These are phyloP conservation scores for Achaetomiella virescens DNA, from an alignment of 495 filamentous ascomycete genomes.

Conservation along the genomic window DNA sequence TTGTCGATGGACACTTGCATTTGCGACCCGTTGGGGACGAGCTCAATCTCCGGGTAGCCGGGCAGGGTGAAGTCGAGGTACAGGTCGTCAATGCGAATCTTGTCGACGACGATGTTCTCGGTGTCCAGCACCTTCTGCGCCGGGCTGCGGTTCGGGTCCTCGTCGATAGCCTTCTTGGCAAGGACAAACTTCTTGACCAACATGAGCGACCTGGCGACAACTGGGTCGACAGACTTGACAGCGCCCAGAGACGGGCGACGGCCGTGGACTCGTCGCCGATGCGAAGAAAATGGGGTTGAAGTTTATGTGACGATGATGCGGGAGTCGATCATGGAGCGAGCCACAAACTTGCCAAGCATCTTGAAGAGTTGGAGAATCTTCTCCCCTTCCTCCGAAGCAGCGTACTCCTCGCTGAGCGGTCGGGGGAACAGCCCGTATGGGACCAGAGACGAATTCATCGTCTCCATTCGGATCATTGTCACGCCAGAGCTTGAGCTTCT, in stretches of 20 bases:
- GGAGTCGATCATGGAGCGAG: slow-evolving; percentile 96
- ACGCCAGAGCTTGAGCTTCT: slow-evolving; percentile 93
- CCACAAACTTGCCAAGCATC: slow-evolving; percentile 94
- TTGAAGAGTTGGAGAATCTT: slow-evolving; percentile 83
- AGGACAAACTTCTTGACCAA: slow-evolving; percentile 80
- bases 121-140: slow-evolving; percentile 64
- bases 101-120: slow-evolving; percentile 64
- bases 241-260: slow-evolving; percentile 85
- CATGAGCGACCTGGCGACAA: slow-evolving; percentile 78
- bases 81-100: slow-evolving; percentile 74
- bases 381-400: slow-evolving; percentile 67
- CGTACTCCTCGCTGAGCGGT: slow-evolving; percentile 77
- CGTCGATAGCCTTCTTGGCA: slow-evolving; percentile 74
- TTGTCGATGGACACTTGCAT: slow-evolving; percentile 79
- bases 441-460: slow-evolving; percentile 81
- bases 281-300: slow-evolving; percentile 98
- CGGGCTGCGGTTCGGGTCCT: slow-evolving; percentile 54
- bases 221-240: slow-evolving; percentile 80
- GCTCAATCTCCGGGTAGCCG: slow-evolving; percentile 84
- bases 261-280: slow-evolving; percentile 69
- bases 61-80: slow-evolving; percentile 91
- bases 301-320: slow-evolving; percentile 95
- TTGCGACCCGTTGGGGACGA: slow-evolving; percentile 67
- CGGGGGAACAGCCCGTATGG: slow-evolving; percentile 85
- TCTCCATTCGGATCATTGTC: slow-evolving; percentile 74